A percentile compares a stretch with the other conserved stretches of the same genome.
These are phyloP conservation scores for Micractinium conductrix DNA, from an alignment of 139 green algal species.

Conservation along the genomic window DNA sequence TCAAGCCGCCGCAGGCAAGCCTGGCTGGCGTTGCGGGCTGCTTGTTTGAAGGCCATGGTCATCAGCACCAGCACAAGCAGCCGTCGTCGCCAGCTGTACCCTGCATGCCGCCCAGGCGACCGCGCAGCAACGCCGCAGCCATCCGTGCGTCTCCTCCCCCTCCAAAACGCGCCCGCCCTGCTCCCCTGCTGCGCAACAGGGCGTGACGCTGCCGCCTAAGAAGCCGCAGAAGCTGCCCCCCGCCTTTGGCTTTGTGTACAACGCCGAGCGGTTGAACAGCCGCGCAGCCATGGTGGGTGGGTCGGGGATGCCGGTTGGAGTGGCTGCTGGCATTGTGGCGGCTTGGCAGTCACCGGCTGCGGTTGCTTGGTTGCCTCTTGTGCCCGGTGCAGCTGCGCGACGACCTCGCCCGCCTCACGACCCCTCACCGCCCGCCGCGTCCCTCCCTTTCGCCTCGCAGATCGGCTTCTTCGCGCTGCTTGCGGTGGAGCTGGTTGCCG, in stretches of 20 bases:
- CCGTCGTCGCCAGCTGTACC: no score
- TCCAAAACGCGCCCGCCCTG: background rate
- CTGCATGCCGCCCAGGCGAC: background rate
- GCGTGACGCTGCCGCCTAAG: conserved; percentile 62
- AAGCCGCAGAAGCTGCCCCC: conserved; percentile 51
- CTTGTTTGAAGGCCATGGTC: no score
- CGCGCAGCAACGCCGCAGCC: background rate
- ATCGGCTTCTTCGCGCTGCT: conserved; percentile 90
- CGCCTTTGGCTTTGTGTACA: conserved; percentile 81
- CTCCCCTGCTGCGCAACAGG: conserved; percentile 27
- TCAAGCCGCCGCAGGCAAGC: conserved; percentile 24
- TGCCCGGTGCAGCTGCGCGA: no score
- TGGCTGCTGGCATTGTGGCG: no score
- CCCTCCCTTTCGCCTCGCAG: conserved; percentile 16
- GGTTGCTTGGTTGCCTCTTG: no score
- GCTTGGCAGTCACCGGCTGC: no score
- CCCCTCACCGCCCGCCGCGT: no score
- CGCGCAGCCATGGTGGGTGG: conserved; percentile 74
- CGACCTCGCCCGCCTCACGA: no score
- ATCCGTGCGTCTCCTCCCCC: background rate
- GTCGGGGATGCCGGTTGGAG: no score
- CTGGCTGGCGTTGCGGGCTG: background rate
- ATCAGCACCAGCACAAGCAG: no score
- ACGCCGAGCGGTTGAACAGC: conserved; percentile 84
- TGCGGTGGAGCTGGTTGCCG: conserved; percentile 72